Conservation (phyloP, 768 basidiomycete genomes). For the Amanita molliuscula region DNA sequence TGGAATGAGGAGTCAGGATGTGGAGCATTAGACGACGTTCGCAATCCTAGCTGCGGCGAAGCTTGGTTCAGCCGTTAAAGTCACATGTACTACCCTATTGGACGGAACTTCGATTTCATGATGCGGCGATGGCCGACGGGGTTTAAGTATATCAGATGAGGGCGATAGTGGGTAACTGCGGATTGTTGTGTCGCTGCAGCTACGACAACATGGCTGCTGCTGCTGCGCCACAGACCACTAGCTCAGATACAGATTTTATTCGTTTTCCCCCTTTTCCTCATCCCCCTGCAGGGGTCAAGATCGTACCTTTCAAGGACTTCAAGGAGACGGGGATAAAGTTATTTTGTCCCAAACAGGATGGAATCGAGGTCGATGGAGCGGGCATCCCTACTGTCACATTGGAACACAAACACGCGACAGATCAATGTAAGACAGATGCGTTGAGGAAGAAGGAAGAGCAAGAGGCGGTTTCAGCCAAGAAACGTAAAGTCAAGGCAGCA, state of each 20-base stretch:
- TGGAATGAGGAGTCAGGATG: too few relatives aligned
- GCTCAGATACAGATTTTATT: slow-evolving; percentile 10
- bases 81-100: too few relatives aligned
- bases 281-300: slow-evolving; percentile 25
- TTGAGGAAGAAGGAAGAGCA: slow-evolving; percentile 39
- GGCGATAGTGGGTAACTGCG: not conserved
- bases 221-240: not conserved
- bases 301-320: slow-evolving; percentile 35
- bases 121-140: not conserved
- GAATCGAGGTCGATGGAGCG: slow-evolving; percentile 52
- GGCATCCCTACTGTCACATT: slow-evolving; percentile 60
- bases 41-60: too few relatives aligned
- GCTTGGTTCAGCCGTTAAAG: too few relatives aligned
- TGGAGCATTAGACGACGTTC: too few relatives aligned
- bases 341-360: slow-evolving; percentile 10
- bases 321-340: slow-evolving; percentile 24
- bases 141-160: not conserved
- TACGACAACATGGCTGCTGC: not conserved
- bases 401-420: slow-evolving; percentile 39
- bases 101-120: not conserved
- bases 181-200: not conserved
- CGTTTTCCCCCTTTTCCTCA: slow-evolving; percentile 42
- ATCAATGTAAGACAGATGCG: slow-evolving; percentile 46
- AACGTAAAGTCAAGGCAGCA: not conserved
- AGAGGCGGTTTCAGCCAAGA: slow-evolving; percentile 6